These are phyloP conservation scores for Phaeosphaeriaceae sp. DNA, from an alignment of 2,329 filamentous ascomycete species.

Conservation along the genomic window DNA sequence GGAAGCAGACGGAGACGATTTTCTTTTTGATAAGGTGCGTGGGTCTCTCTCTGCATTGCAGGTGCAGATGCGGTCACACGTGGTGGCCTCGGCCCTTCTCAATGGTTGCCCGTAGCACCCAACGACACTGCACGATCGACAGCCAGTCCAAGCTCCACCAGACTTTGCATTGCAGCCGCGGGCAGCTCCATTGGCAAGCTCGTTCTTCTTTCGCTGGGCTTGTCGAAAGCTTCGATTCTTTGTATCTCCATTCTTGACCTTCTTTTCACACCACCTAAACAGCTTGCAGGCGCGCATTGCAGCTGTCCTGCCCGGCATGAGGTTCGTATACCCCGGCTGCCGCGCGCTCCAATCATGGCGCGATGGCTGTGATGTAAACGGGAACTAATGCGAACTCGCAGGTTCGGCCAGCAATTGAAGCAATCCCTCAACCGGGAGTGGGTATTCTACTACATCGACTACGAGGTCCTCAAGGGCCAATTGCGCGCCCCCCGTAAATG, in stretches of 20 bases:
- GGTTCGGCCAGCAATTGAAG: conserved; percentile 95
- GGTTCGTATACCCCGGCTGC: conserved; percentile 20
- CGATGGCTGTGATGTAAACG: conserved; percentile 28
- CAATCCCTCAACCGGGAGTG: conserved; percentile 97
- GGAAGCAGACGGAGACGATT: conserved; percentile 6
- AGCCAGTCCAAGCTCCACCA: conserved; percentile 19
- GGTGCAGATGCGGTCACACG: conserved; percentile 15
- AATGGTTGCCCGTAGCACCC: conserved; percentile 23
- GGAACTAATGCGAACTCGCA: conserved; percentile 45
- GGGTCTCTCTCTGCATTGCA: conserved; percentile 8
- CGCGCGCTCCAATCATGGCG: conserved; percentile 20
- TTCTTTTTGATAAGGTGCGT: conserved; percentile 7
- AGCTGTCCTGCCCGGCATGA: conserved; percentile 31
- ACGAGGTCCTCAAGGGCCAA: conserved; percentile 88
- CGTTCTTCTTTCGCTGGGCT: conserved; percentile 10
- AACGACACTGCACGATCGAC: conserved; percentile 14
- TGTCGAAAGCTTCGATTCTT: conserved; percentile 15
- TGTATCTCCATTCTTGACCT: conserved; percentile 12
- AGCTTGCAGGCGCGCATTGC: conserved; percentile 10
- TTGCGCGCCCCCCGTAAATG: conserved; percentile 81
- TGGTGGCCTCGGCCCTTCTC: conserved; percentile 21
- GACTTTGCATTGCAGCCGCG: conserved; percentile 11
- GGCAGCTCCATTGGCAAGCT: conserved; percentile 8
- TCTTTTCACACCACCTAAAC: conserved; percentile 3
- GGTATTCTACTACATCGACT: conserved; percentile 98